Percentiles rank a stretch among this genome's conserved stretches.
These are phyloP conservation scores for Emmonsiellopsis sp. DNA, from an alignment of 2,329 filamentous ascomycete genomes.

Conservation along the genomic window DNA sequence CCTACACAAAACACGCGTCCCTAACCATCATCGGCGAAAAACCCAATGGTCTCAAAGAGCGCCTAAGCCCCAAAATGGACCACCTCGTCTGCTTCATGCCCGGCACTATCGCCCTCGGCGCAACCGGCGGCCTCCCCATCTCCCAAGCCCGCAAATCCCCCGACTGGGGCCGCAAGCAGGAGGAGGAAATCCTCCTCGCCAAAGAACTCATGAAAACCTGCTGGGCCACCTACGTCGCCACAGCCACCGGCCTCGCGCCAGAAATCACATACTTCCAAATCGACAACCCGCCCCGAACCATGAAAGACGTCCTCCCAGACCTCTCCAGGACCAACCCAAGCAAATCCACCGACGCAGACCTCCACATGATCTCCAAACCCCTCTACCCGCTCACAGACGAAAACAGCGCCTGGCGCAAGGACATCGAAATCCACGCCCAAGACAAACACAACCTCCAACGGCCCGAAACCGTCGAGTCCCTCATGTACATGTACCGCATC, in stretches of 20 bases:
- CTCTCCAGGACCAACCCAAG: slow-evolving; percentile 15
- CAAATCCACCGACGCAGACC: slow-evolving; percentile 19
- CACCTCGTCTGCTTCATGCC: slow-evolving; percentile 97
- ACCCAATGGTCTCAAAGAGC: slow-evolving; percentile 57
- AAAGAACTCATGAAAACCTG: slow-evolving; percentile 92
- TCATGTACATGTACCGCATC: slow-evolving; percentile 99
- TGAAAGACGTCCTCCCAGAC: slow-evolving; percentile 28
- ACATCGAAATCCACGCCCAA: slow-evolving; percentile 69
- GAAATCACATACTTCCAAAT: slow-evolving; percentile 91
- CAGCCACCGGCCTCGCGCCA: slow-evolving; percentile 79
- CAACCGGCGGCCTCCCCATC: slow-evolving; percentile 68
- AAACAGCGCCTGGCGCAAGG: slow-evolving; percentile 54
- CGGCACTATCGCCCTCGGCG: slow-evolving; percentile 83
- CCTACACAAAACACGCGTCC: slow-evolving; percentile 69
- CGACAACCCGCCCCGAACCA: slow-evolving; percentile 52
- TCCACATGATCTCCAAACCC: slow-evolving; percentile 25
- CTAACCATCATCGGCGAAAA: slow-evolving; percentile 88
- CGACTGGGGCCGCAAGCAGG: slow-evolving; percentile 67
- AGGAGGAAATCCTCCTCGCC: slow-evolving; percentile 79
- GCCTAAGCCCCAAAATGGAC: slow-evolving; percentile 85
- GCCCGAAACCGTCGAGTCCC: slow-evolving; percentile 89
- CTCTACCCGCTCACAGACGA: slow-evolving; percentile 21
- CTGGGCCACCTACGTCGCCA: slow-evolving; percentile 93
- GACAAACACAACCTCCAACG: slow-evolving; percentile 90
- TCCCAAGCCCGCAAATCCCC: slow-evolving; percentile 62